Evolutionary conservation across 257 asterid species (phyloP).

Genomic region (Solanum pennellii): DNA sequence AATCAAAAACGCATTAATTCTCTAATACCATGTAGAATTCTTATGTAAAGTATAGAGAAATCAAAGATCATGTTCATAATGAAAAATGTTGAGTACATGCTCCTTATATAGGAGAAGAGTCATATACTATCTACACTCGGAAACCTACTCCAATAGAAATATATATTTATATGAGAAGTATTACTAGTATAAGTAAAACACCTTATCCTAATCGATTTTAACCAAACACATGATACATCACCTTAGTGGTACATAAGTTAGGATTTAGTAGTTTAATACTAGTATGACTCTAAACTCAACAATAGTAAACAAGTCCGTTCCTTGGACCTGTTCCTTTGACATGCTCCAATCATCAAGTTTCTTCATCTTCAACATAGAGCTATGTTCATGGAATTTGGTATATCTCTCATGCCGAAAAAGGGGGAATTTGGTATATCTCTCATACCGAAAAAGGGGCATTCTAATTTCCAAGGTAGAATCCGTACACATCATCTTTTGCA

Average conservation of each 20-base stretch:
- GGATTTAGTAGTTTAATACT: not conserved
- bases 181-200: not conserved
- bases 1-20: not conserved
- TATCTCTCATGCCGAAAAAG: too few species aligned
- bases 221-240: not conserved
- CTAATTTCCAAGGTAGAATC: not conserved
- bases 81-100: not conserved
- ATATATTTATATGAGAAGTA: not conserved
- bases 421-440: too few species aligned
- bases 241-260: not conserved
- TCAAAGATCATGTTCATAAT: too few species aligned
- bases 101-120: not conserved
- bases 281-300: not conserved
- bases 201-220: not conserved
- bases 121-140: not conserved
- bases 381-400: too few species aligned
- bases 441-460: too few species aligned
- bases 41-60: not conserved
- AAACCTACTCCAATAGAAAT: not conserved
- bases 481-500: not conserved
- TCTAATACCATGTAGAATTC: not conserved
- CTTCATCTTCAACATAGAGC: not conserved
- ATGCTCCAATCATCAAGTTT: not conserved
- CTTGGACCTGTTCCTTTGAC: not conserved
- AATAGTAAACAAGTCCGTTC: not conserved